phyloP scores from a whole-genome alignment of 164 flowering plant species.

The Magnolia officinalis region DNA sequence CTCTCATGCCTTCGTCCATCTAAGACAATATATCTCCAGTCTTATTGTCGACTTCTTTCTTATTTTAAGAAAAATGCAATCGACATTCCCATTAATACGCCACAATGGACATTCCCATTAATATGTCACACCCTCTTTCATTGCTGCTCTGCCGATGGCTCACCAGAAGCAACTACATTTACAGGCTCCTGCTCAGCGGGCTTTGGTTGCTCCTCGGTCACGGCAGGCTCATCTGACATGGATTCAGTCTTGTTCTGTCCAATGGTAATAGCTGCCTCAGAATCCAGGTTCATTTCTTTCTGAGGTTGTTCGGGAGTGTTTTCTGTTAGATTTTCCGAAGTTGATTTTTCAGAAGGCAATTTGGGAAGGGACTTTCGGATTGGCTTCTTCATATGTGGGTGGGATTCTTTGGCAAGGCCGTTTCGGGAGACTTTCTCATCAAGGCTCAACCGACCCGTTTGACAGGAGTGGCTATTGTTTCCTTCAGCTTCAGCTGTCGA shows the following conservation, averaged over 20 bases:
- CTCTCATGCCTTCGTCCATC: conserved; percentile 4
- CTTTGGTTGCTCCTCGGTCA: conserved; percentile 25
- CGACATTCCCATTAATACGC: not conserved
- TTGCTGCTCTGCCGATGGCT: conserved; percentile 6
- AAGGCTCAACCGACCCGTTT: conserved; percentile 52
- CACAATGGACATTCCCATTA: not conserved
- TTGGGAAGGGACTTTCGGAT: conserved; percentile 79
- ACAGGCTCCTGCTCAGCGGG: conserved; percentile 19
- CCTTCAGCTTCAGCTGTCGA: conserved; percentile 38
- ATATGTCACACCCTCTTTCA: conserved; percentile 1
- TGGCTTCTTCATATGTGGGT: conserved; percentile 53
- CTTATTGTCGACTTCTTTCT: conserved; percentile 8
- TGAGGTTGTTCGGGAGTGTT: conserved; percentile 13
- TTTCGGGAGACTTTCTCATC: conserved; percentile 45
- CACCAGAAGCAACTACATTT: conserved; percentile 5
- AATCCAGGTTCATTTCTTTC: conserved; percentile 12
- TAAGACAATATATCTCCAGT: not conserved
- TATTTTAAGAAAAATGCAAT: conserved; percentile 12
- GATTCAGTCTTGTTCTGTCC: conserved; percentile 19
- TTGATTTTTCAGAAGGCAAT: conserved; percentile 67
- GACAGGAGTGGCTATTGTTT: conserved; percentile 24
- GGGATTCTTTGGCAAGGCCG: conserved; percentile 31
- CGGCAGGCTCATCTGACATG: conserved; percentile 10
- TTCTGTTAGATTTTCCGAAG: conserved; percentile 28
- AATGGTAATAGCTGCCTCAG: conserved; percentile 18